Percentiles rank a stretch among this genome's conserved stretches.
phyloP scores from a whole-genome alignment of 2,329 filamentous ascomycete genomes.

The Verticillium isaacii region DNA sequence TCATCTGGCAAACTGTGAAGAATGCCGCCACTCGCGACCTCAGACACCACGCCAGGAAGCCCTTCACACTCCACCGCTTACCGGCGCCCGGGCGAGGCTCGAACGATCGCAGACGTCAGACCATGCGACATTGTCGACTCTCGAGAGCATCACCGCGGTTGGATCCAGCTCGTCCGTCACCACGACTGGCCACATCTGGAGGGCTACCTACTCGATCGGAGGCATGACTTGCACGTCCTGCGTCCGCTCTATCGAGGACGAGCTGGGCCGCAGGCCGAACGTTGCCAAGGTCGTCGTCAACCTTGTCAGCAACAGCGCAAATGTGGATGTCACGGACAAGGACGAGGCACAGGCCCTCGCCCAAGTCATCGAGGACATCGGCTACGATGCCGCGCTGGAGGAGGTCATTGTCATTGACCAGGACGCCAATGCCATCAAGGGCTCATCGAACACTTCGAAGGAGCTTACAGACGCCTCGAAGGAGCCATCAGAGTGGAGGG shows the following conservation, averaged over 20 bases:
- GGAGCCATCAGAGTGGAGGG: slow-evolving; percentile 34
- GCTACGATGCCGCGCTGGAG: slow-evolving; percentile 60
- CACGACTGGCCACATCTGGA: slow-evolving; percentile 28
- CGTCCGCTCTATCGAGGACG: slow-evolving; percentile 55
- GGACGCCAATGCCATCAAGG: slow-evolving; percentile 11
- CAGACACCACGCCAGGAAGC: neutral
- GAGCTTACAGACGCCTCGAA: slow-evolving; percentile 26
- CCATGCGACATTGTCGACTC: neutral
- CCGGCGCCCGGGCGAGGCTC: neutral
- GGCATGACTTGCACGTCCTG: slow-evolving; percentile 75
- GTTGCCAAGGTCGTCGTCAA: slow-evolving; percentile 57
- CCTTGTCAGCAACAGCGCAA: slow-evolving; percentile 63
- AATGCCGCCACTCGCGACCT: slow-evolving; percentile 25
- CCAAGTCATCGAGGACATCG: slow-evolving; percentile 54
- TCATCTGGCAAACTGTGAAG: slow-evolving; percentile 38
- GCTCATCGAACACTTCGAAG: slow-evolving; percentile 28
- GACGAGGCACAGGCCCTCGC: slow-evolving; percentile 26
- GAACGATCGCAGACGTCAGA: neutral
- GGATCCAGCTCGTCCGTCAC: neutral
- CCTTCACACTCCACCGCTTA: neutral
- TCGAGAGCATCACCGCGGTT: neutral
- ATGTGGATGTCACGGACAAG: slow-evolving; percentile 45
- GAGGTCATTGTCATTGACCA: slow-evolving; percentile 37
- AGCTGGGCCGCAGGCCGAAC: slow-evolving; percentile 53
- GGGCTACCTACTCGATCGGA: slow-evolving; percentile 53